A percentile compares a stretch with the other conserved stretches of the same genome.
These are phyloP conservation scores for Talaromyces marneffei DNA, from an alignment of 2,329 filamentous ascomycete species.

Conservation along the genomic window DNA sequence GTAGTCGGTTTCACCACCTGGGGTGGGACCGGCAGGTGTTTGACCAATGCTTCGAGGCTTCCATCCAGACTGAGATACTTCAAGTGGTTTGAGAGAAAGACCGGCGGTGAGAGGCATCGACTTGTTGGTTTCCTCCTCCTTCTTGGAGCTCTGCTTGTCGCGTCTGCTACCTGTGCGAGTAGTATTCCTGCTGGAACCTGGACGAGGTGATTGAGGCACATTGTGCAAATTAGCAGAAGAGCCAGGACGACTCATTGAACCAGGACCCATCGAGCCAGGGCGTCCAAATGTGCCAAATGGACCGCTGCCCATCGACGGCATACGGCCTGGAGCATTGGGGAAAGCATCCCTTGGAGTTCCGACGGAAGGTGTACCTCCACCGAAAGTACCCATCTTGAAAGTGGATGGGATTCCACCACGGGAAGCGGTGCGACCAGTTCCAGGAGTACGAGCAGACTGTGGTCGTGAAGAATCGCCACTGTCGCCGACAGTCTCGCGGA, in stretches of 20 bases:
- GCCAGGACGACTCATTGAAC: slow-evolving; percentile 59
- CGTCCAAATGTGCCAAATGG: slow-evolving; percentile 58
- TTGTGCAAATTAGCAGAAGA: slow-evolving; percentile 50
- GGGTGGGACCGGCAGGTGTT: slow-evolving; percentile 39
- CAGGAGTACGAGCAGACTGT: slow-evolving; percentile 49
- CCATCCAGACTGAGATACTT: slow-evolving; percentile 71
- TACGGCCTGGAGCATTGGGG: slow-evolving; percentile 48
- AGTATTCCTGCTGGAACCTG: slow-evolving; percentile 54
- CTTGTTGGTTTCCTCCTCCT: slow-evolving; percentile 67
- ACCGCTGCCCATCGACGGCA: slow-evolving; percentile 40
- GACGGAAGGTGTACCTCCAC: slow-evolving; percentile 62
- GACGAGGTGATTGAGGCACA: slow-evolving; percentile 66
- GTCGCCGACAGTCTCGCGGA: slow-evolving; percentile 80
- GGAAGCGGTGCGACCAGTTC: slow-evolving; percentile 48
- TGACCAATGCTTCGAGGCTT: slow-evolving; percentile 69
- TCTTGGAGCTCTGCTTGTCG: slow-evolving; percentile 48
- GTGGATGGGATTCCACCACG: slow-evolving; percentile 48
- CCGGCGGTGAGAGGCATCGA: slow-evolving; percentile 87
- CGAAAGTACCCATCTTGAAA: slow-evolving; percentile 68
- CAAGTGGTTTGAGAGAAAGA: slow-evolving; percentile 73
- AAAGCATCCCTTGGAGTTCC: slow-evolving; percentile 70
- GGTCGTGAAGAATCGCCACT: slow-evolving; percentile 59
- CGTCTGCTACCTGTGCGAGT: slow-evolving; percentile 46
- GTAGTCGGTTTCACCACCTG: slow-evolving; percentile 49
- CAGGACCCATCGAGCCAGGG: slow-evolving; percentile 58